Evolutionary conservation across 106 monocot species (phyloP), one percentile per base, ranked within the genome.

Genomic region (Apostasia shenzhenica): DNA sequence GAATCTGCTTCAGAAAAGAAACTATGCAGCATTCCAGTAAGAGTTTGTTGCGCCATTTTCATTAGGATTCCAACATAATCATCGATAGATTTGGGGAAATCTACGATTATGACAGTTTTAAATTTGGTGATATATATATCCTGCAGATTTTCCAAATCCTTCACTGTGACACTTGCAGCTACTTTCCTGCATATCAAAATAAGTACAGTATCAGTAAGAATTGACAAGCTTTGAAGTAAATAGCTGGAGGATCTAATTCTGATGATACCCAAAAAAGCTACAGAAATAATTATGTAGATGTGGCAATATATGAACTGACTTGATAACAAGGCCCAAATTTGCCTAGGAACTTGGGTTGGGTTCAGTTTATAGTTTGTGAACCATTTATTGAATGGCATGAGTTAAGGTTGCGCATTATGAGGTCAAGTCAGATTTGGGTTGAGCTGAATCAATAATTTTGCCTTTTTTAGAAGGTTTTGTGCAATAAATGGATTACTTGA

Each of bases 1-100:
- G 69, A 55, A 69, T 69, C 57, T 69, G 55, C 42, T 56, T 54
- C 12, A 57, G 56, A 69, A 69, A 69, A 68, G 46, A 57, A 57
- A 69, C 69, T 53, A 57, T 68, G 68, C 42, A 68, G 53, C 8
- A 42, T 45, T 43, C 69, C 69, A 47, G 42, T 45, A 69, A 69
- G 44, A 69, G 13, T 45, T 10, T 45, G 42, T 10, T 45, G 37
- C n/a, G 46, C 43, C 13, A 70, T 58, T 8, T 46, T 70, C 46
- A 26, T 46, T 45, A 70, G 70, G 57, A 70, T 40, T 70, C n/a
- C 6, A 47, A 7, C 9, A 57, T 70, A 70, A 56, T 40, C 57
- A 4, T 46, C 43, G 14, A 54, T 54, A 37, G 68, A 68, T 41
- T 41, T 41, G 10, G 63, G 46, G 46, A 56, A 57, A 56, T 70